Evolutionary conservation across 768 basidiomycete genomes (phyloP), one percentile per base, ranked within the genome.

Genomic region (Russula emetica): DNA sequence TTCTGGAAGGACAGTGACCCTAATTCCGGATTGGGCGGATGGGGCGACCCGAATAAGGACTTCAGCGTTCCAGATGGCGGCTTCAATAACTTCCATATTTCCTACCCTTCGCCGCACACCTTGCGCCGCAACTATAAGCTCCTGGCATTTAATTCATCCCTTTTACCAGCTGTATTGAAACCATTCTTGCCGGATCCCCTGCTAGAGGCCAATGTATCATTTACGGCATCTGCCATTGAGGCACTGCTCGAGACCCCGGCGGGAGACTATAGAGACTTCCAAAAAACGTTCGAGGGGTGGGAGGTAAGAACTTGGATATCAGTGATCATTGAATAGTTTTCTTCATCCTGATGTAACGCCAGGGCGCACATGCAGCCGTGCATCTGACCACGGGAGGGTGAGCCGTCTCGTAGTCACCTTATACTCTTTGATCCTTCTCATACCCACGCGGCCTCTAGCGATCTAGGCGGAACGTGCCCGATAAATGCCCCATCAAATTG

Each of bases 291-390:
- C 18, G 76, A 76, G 61, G 58, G 55, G 4, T 71, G 72, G 34
- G 65, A 72, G 71, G 75, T 73, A 30, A 47, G 55, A 10, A 36
- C 50, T 26, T 22, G 20, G 4, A 47, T 7, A 50, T 49, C 3
- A 26, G 32, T 16, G 5, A 1, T 24, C 1, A 1, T 30, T 22
- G 36, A 5, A 14, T 10, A n/a, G 4, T 6, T 11, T 58, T 58
- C 9, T 56, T 58, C 6, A 53, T 28, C n/a, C 8, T 40, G 13
- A 22, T 22, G 28, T 34, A n/a, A 58, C 10, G n/a, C 32, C 34
- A 77, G 75, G 76, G 76, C 20, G 58, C 75, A 22, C 76, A 77
- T 50, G 59, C 66, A 6, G 69, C 67, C 28, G 70, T 74, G n/a
- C 76, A 77, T 60, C 49, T 71, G 16, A 76, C 73, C 20, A 61